Evolutionary conservation across 2,329 filamentous ascomycete genomes (phyloP), one percentile per base, ranked within the genome.

Genomic region (Ceratocystis destructans): DNA sequence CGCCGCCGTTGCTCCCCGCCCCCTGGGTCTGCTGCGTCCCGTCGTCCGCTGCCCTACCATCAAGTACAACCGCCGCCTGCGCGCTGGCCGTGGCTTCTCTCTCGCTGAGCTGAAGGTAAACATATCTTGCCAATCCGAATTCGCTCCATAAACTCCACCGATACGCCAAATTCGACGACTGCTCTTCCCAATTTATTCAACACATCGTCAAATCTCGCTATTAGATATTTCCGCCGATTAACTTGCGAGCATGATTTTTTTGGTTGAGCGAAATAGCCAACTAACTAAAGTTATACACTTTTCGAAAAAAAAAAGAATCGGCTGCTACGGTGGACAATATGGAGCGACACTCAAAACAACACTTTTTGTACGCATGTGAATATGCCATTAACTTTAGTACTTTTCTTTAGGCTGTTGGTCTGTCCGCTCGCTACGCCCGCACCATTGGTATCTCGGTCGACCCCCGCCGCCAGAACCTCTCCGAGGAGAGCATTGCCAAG

Each of bases 51-150:
- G 93, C 88, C 93, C 94, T 77, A 93, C 90, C 75, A 81, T 96
- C 84, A 96, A 95, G 86, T 96, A 99, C 86, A 99, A 99, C 90
- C 92, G 94, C 78, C 91, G 91, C 78, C 89, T 95, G 77, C 88
- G 94, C 78, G 86, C 90, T 77, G 94, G 94, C 79, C 91, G 94
- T 84, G 94, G 94, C 79, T 99, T 99, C 88, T 90, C 93, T 74
- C 84, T 97, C 73, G 84, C 87, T 82, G 94, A 99, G 86, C 85
- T 99, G 78, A 99, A 99, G 92, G 93, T 96, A 88, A 72, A 78
- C 72, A 62, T 63, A 37, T 48, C 44, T 59, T 25, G 55, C 55
- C 17, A 37, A 59, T 8, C 28, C 28, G 28, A 33, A 59, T 3
- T 59, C 25, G 55, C 55, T 33, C 55, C 55, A 59, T 59, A 59